A percentile compares a stretch with the other conserved stretches of the same genome.
Evolutionary conservation across 768 basidiomycete species (phyloP).

Genomic region (Macrolepiota fuliginosa): DNA sequence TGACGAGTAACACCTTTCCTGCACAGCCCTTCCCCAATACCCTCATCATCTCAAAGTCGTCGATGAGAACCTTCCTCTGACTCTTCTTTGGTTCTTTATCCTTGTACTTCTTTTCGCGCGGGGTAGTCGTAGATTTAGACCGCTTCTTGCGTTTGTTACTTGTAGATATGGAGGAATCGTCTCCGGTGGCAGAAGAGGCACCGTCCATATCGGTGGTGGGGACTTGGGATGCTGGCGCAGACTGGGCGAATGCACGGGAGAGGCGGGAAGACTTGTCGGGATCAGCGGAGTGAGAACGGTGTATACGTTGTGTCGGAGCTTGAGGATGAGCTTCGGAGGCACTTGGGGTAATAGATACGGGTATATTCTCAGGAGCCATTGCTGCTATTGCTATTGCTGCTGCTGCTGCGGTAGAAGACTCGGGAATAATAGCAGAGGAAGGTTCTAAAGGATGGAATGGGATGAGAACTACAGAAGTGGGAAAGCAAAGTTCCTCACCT

Average conservation of each 20-base stretch:
- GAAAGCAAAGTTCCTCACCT: slow-evolving; percentile 3
- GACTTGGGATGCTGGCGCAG: slow-evolving; percentile 27
- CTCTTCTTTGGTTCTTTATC: slow-evolving; percentile 51
- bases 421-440: slow-evolving; percentile 15
- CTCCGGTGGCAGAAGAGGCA: slow-evolving; percentile 52
- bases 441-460: background rate
- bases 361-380: slow-evolving; percentile 9
- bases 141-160: slow-evolving; percentile 20
- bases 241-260: slow-evolving; percentile 58
- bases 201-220: slow-evolving; percentile 33
- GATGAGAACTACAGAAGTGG: background rate
- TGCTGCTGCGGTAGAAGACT: background rate
- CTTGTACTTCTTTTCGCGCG: slow-evolving; percentile 27
- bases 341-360: slow-evolving; percentile 11
- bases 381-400: no score
- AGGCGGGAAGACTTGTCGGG: slow-evolving; percentile 60
- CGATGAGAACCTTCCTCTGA: slow-evolving; percentile 73
- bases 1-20: slow-evolving; percentile 92
- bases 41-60: slow-evolving; percentile 97
- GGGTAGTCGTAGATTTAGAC: slow-evolving; percentile 21
- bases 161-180: slow-evolving; percentile 74
- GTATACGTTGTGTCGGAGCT: slow-evolving; percentile 43
- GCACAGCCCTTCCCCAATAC: slow-evolving; percentile 98
- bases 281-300: slow-evolving; percentile 81
- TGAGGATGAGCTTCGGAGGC: slow-evolving; percentile 15